Conservation (phyloP, 2,329 filamentous ascomycete genomes). For the Xylariaceae sp. region DNA sequence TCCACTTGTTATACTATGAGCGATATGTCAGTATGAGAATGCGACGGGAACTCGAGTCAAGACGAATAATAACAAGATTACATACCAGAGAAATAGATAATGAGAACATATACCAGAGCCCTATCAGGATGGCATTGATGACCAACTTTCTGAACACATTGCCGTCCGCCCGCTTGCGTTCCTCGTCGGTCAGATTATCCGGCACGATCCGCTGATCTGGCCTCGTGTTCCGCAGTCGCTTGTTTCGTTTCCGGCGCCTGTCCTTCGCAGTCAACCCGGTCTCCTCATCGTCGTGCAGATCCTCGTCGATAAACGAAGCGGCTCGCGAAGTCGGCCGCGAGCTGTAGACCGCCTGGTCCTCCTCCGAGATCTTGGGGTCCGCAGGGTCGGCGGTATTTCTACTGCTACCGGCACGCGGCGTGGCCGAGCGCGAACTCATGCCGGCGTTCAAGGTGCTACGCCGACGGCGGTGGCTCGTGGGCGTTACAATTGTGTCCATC, state of each 20-base stretch:
- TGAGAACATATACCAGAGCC: slow-evolving; percentile 85
- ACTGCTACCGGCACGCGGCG: slow-evolving; percentile 27
- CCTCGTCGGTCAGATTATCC: slow-evolving; percentile 60
- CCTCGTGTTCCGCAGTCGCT: slow-evolving; percentile 61
- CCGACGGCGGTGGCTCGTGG: slow-evolving; percentile 48
- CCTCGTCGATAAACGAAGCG: slow-evolving; percentile 63
- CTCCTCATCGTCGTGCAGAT: slow-evolving; percentile 81
- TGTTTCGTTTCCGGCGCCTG: slow-evolving; percentile 60
- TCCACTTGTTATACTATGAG: slow-evolving; percentile 95
- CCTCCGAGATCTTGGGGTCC: slow-evolving; percentile 45
- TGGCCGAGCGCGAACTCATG: slow-evolving; percentile 26
- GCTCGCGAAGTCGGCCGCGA: slow-evolving; percentile 32
- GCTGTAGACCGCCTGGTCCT: slow-evolving; percentile 30
- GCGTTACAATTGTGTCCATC: slow-evolving; percentile 46
- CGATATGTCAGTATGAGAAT: not conserved
- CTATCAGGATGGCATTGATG: slow-evolving; percentile 76
- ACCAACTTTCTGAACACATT: slow-evolving; percentile 63
- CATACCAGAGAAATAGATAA: slow-evolving; percentile 85
- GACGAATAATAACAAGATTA: slow-evolving; percentile 17
- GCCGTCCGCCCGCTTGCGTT: slow-evolving; percentile 70
- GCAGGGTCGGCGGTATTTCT: slow-evolving; percentile 32
- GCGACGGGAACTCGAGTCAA: not conserved
- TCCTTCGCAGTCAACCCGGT: slow-evolving; percentile 75
- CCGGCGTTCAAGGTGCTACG: slow-evolving; percentile 50
- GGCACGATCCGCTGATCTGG: slow-evolving; percentile 65